Evolutionary conservation across 179 eudicot species (phyloP).

Genomic region (Nepenthes alata): DNA sequence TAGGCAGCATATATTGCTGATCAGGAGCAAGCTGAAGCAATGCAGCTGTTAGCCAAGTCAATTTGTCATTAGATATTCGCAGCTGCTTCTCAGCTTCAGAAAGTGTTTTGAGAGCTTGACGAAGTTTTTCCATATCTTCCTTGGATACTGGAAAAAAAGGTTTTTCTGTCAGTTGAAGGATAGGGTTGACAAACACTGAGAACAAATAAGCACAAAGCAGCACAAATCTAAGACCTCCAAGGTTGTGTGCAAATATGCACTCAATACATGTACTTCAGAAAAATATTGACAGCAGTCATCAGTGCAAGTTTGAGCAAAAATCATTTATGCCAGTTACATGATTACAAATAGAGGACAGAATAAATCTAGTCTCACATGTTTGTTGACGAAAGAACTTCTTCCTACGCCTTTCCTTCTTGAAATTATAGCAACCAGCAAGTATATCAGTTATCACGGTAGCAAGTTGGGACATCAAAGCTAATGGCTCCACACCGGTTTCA

Average conservation of each 20-base stretch:
- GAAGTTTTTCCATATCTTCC: conserved; percentile 86
- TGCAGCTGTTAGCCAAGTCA: conserved; percentile 96
- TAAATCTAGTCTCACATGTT: conserved; percentile 47
- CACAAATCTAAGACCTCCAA: not conserved
- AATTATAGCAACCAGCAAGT: conserved; percentile 81
- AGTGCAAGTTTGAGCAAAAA: not conserved
- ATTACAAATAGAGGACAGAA: not conserved
- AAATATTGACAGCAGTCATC: not conserved
- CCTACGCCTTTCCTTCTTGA: conserved; percentile 47
- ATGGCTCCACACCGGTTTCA: conserved; percentile 89
- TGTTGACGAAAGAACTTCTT: conserved; percentile 71
- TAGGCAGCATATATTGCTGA: conserved; percentile 61
- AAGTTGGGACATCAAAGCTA: conserved; percentile 90
- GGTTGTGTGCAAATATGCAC: not conserved
- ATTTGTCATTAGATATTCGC: conserved; percentile 68
- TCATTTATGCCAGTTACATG: not conserved
- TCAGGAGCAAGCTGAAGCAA: conserved; percentile 96
- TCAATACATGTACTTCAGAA: not conserved
- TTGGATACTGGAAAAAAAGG: conserved; percentile 50
- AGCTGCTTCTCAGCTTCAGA: conserved; percentile 96
- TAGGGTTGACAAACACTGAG: not conserved
- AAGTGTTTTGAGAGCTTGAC: conserved; percentile 81
- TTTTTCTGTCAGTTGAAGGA: not conserved
- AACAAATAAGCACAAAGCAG: no score
- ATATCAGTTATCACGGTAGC: conserved; percentile 91